phyloP scores from a whole-genome alignment of 768 basidiomycete species.

The Suillus tomentosus region DNA sequence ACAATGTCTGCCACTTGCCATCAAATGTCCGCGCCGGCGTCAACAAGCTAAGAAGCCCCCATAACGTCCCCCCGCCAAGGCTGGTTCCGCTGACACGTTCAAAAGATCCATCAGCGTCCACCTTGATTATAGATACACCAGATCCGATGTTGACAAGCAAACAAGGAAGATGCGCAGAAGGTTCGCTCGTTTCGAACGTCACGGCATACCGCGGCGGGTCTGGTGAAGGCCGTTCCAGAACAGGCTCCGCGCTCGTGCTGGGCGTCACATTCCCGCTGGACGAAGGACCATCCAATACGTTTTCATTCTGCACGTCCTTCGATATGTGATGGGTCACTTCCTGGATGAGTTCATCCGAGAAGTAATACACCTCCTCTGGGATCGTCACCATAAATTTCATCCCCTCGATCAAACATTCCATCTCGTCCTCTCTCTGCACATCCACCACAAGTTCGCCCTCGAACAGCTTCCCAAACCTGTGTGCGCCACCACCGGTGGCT shows the following conservation, averaged over 20 bases:
- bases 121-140: slow-evolving; percentile 96
- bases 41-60: slow-evolving; percentile 92
- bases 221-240: slow-evolving; percentile 84
- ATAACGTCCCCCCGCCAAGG: slow-evolving; percentile 94
- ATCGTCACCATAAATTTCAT: slow-evolving; percentile 95
- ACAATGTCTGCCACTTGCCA: slow-evolving; percentile 57
- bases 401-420: slow-evolving; percentile 97
- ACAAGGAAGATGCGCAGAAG: slow-evolving; percentile 90
- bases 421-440: slow-evolving; percentile 92
- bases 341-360: slow-evolving; percentile 95
- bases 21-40: slow-evolving; percentile 97
- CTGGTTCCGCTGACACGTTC: slow-evolving; percentile 98
- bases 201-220: slow-evolving; percentile 89
- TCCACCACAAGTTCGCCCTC: slow-evolving; percentile 75
- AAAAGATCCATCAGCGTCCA: slow-evolving; percentile 92
- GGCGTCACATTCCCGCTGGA: slow-evolving; percentile 13
- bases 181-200: slow-evolving; percentile 78
- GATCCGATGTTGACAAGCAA: slow-evolving; percentile 97
- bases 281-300: slow-evolving; percentile 5
- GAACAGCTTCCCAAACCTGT: slow-evolving; percentile 89
- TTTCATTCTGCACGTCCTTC: slow-evolving; percentile 12
- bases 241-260: slow-evolving; percentile 16
- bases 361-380: slow-evolving; percentile 97
- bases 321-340: slow-evolving; percentile 43
- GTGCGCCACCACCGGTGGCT: slow-evolving; percentile 97